phyloP scores from a whole-genome alignment of 2,329 filamentous ascomycete genomes.

The Passalora sequoiae region DNA sequence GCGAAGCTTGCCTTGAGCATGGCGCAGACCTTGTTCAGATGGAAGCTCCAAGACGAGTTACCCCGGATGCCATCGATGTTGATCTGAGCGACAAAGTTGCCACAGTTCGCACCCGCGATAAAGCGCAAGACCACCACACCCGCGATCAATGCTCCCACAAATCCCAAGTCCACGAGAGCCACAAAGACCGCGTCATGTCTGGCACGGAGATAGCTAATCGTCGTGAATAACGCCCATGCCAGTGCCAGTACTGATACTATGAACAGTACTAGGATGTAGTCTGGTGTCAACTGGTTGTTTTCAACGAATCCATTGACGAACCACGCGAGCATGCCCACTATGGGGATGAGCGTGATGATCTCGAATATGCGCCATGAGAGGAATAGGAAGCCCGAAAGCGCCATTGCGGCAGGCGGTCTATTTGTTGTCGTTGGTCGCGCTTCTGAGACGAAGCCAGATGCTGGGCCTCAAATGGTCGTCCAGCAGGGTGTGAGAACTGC shows the following conservation, averaged over 20 bases:
- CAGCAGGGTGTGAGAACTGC: not conserved
- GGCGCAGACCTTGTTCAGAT: constrained; percentile 70
- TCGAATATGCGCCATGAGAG: constrained; percentile 57
- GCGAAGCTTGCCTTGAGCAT: constrained; percentile 92
- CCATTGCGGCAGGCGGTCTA: constrained; percentile 33
- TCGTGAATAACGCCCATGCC: constrained; percentile 57
- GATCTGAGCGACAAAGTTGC: constrained; percentile 44
- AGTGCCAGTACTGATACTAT: constrained; percentile 58
- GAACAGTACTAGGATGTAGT: constrained; percentile 59
- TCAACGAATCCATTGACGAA: constrained; percentile 57
- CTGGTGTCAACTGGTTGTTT: constrained; percentile 54
- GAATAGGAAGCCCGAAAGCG: constrained; percentile 54
- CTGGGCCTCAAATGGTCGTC: not conserved
- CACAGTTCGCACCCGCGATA: constrained; percentile 62
- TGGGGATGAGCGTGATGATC: constrained; percentile 58
- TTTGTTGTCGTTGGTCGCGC: not conserved
- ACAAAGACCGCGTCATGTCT: constrained; percentile 57
- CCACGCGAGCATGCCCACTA: constrained; percentile 59
- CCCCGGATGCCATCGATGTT: constrained; percentile 29
- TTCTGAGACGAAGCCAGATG: not conserved
- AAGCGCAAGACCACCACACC: constrained; percentile 54
- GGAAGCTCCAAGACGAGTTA: constrained; percentile 41
- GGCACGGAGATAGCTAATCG: constrained; percentile 55
- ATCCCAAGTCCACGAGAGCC: constrained; percentile 56
- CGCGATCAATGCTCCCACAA: constrained; percentile 60